These are phyloP conservation scores for Lathyrus aphaca DNA, from an alignment of 306 rosid species.

Conservation along the genomic window DNA sequence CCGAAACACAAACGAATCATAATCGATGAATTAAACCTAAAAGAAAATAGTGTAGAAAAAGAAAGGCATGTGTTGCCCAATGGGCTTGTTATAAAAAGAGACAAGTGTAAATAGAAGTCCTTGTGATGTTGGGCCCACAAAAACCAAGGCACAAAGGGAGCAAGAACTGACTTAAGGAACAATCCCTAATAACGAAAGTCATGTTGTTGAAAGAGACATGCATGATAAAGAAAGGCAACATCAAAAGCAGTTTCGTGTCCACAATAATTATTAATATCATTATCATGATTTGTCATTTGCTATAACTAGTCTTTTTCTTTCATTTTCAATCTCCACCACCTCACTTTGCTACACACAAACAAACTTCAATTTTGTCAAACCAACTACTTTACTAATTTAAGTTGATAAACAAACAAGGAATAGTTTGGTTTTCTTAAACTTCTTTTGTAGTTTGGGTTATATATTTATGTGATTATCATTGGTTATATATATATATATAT, in stretches of 20 bases:
- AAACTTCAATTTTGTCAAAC: slow-evolving; percentile 4
- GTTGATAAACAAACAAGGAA: no score
- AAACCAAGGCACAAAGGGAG: slow-evolving; percentile 9
- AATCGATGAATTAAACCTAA: no score
- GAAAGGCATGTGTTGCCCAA: slow-evolving; percentile 21
- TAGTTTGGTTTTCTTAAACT: no score
- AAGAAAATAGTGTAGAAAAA: background rate
- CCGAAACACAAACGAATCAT: no score
- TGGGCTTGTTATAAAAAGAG: slow-evolving; percentile 39
- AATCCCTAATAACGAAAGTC: slow-evolving; percentile 38
- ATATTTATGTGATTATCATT: no score
- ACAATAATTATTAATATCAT: slow-evolving; percentile 25
- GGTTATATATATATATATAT: no score
- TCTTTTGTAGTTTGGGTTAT: no score
- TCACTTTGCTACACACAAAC: slow-evolving; percentile 43
- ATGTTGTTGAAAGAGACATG: slow-evolving; percentile 42
- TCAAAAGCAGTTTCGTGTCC: slow-evolving; percentile 58
- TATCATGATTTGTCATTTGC: slow-evolving; percentile 29
- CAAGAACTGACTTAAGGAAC: slow-evolving; percentile 47
- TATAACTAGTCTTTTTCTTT: slow-evolving; percentile 42
- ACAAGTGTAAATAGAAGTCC: slow-evolving; percentile 35
- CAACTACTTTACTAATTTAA: no score
- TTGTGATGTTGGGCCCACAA: slow-evolving; percentile 33
- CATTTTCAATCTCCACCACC: slow-evolving; percentile 42
- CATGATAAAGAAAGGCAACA: slow-evolving; percentile 27